phyloP scores from a whole-genome alignment of 768 basidiomycete genomes.

The Boletus fagicola region DNA sequence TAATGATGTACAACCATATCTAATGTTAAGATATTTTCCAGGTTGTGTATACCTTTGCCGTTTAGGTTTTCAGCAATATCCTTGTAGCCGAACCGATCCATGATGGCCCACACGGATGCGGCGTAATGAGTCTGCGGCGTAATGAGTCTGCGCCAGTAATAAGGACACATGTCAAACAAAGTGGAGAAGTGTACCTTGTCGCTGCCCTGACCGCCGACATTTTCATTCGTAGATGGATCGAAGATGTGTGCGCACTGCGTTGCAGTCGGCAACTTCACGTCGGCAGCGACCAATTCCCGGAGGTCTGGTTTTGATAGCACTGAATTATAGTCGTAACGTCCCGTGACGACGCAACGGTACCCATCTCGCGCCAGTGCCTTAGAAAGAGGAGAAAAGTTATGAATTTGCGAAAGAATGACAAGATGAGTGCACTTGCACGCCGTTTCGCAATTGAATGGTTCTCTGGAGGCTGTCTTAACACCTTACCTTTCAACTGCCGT shows the following conservation, averaged over 20 bases:
- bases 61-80: neutral
- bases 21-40: neutral
- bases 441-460: neutral
- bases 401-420: neutral
- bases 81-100: neutral
- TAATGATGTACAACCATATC: neutral
- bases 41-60: neutral
- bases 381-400: neutral
- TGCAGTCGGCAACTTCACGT: neutral
- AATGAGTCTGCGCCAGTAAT: neutral
- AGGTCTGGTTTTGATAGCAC: neutral
- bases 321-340: neutral
- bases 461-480: neutral
- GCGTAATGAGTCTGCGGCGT: neutral
- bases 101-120: neutral
- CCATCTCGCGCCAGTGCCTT: neutral
- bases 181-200: neutral
- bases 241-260: neutral
- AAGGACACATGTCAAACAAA: neutral
- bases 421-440: neutral
- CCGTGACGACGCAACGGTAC: neutral
- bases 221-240: too few species aligned
- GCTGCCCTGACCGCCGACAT: neutral
- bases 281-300: neutral
- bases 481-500: neutral